Conservation (phyloP, 805 yeast genomes). For the Pichia paraexigua region DNA sequence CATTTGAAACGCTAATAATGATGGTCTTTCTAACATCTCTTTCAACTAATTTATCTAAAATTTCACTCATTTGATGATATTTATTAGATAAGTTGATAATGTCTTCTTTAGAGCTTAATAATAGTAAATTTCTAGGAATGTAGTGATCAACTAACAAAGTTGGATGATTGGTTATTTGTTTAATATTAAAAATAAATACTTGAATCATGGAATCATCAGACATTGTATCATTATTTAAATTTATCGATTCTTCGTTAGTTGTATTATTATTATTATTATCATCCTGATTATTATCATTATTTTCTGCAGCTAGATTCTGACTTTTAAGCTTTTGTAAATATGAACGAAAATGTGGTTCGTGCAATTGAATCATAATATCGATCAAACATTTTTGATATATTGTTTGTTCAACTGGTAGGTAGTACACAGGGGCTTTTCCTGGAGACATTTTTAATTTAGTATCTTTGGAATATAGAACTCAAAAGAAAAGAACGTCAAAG, state of each 20-base stretch:
- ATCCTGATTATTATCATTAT: neutral
- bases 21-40: constrained; percentile 22
- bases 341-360: constrained; percentile 22
- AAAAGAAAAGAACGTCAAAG: neutral
- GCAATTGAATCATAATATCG: constrained; percentile 37
- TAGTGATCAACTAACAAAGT: constrained; percentile 68
- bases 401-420: constrained; percentile 38
- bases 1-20: constrained; percentile 47
- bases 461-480: neutral
- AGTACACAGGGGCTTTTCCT: constrained; percentile 17
- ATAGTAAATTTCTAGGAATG: constrained; percentile 59
- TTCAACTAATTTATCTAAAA: constrained; percentile 33
- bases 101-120: constrained; percentile 56
- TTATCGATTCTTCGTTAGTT: neutral
- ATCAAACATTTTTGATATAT: constrained; percentile 36
- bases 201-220: constrained; percentile 30
- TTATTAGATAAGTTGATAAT: constrained; percentile 52
- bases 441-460: neutral
- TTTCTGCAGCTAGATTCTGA: neutral
- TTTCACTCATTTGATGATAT: constrained; percentile 43
- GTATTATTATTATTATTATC: no score
- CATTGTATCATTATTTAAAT: constrained; percentile 7
- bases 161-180: constrained; percentile 56
- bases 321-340: neutral
- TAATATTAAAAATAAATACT: constrained; percentile 37